These are phyloP conservation scores for Capsella bursapastoris DNA, from an alignment of 345 rosid genomes.

Conservation along the genomic window DNA sequence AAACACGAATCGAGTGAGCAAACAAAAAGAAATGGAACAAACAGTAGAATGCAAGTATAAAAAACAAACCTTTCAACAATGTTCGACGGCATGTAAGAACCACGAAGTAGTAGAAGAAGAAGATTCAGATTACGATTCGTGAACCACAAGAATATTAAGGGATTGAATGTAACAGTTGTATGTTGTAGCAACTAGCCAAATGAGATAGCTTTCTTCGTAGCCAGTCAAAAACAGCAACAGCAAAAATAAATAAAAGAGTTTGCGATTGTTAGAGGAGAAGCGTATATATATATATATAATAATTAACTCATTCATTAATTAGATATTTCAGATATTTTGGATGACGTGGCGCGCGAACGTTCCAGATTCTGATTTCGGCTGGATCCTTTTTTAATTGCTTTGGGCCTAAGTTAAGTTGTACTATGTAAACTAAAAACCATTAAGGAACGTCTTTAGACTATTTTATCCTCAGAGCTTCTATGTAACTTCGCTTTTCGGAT, in stretches of 20 bases:
- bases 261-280: rapidly evolving
- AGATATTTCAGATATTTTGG: slow-evolving; percentile 56
- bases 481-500: slow-evolving; percentile 10
- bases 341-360: slow-evolving; percentile 44
- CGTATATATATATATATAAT: slow-evolving; percentile 47
- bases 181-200: background rate
- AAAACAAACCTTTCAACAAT: slow-evolving; percentile 49
- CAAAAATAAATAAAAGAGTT: too few relatives aligned
- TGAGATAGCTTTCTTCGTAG: background rate
- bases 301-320: background rate
- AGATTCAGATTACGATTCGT: slow-evolving; percentile 5
- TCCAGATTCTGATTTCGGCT: slow-evolving; percentile 37
- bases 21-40: too few relatives aligned
- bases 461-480: background rate
- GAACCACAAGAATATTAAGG: background rate
- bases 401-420: slow-evolving; percentile 38
- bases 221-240: too few relatives aligned
- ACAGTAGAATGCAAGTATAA: background rate
- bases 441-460: background rate
- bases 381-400: slow-evolving; percentile 33
- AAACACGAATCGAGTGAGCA: background rate
- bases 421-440: too few relatives aligned
- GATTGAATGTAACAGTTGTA: background rate
- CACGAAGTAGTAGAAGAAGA: slow-evolving; percentile 9
- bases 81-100: slow-evolving; percentile 47